Evolutionary conservation across 1,139 yeast species (phyloP).

Genomic region (Hyphopichia burtonii): DNA sequence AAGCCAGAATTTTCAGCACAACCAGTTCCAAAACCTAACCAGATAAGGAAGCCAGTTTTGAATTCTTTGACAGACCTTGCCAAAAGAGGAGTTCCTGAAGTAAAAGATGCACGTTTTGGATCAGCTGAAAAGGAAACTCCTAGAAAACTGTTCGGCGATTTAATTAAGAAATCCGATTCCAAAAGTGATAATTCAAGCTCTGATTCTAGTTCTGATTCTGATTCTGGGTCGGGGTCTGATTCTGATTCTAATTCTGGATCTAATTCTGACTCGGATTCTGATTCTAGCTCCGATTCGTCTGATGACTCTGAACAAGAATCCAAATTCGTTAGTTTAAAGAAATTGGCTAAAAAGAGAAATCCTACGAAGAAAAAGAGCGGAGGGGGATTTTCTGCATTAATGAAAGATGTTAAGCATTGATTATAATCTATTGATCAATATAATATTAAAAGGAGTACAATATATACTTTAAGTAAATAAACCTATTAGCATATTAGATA

Average conservation of each 20-base stretch:
- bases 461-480: too few relatives aligned
- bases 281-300: constrained; percentile 4
- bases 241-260: constrained; percentile 19
- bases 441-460: too few relatives aligned
- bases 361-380: constrained; percentile 26
- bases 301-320: constrained; percentile 1
- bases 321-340: constrained; percentile 6
- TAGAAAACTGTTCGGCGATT: neutral
- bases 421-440: too few relatives aligned
- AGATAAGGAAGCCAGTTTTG: constrained; percentile 15
- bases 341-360: constrained; percentile 2
- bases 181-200: constrained; percentile 9
- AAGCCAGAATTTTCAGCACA: neutral
- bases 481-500: constrained; percentile 5
- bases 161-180: constrained; percentile 7
- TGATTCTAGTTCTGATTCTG: constrained; percentile 6
- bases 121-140: neutral
- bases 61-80: constrained; percentile 59
- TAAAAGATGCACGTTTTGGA: constrained; percentile 37
- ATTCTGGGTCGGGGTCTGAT: constrained; percentile 15
- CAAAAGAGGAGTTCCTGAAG: constrained; percentile 62
- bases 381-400: constrained; percentile 51
- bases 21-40: neutral
- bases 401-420: constrained; percentile 53
- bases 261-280: constrained; percentile 19